Evolutionary conservation across 371 early-diverging fungal genomes (phyloP), one percentile per base, ranked within the genome.

Genomic region (Mucor circinelloides): DNA sequence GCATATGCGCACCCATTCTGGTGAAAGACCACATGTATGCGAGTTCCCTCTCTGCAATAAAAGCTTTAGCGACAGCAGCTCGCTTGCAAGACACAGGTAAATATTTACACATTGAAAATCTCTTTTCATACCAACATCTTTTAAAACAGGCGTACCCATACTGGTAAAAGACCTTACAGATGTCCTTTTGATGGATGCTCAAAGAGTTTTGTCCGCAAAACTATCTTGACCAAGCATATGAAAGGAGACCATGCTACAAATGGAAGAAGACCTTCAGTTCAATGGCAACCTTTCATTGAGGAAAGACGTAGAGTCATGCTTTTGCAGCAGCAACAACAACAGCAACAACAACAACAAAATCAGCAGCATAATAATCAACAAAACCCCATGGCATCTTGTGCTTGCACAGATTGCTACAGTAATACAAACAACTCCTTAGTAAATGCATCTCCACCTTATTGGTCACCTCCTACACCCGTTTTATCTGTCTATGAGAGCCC

Each of bases 81-180:
- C 74, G 21, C 36, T 73, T 28, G 70, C 74, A n/a, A 66, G 74
- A 91, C 83, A 82, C 60, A 66, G 81, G 81, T 81, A 76, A 62
- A 60, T 58, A 30, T 64, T 27, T 61, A 61, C 6, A 64, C 9
- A 25, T 6, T 54, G 12, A 56, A 28, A 5, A 28, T 31, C 25
- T 34, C 15, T 21, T 15, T n/a, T 28, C 1, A 25, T 50, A 10
- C 23, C n/a, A 44, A 19, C 7, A 7, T 4, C 44, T 19, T 23
- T 50, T 23, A 23, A 44, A 21, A 25, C 67, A 78, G 83, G 56
- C 87, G 90, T 60, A 90, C 89, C 19, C 92, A 92, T 62, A 87
- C 90, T 6, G 91, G 91, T 13, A 89, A 88, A 80, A 75, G 89
- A 59, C 90, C 92, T 25, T 91, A 90, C 69, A 79, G 82, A 68